phyloP scores from a whole-genome alignment of 495 filamentous ascomycete genomes.

The Glonium stellatum region DNA sequence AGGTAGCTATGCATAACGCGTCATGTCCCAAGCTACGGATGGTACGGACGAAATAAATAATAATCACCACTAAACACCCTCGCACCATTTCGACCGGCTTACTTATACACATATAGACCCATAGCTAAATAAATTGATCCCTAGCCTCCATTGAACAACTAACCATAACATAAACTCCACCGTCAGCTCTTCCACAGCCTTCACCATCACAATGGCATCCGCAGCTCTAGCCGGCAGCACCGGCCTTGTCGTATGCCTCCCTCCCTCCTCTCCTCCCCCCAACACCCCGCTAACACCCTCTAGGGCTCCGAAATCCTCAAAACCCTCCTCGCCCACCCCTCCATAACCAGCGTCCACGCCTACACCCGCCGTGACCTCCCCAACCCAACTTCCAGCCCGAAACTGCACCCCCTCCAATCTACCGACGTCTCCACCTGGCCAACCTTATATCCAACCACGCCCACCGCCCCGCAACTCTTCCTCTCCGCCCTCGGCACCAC shows the following conservation, averaged over 20 bases:
- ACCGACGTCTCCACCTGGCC: constrained; percentile 33
- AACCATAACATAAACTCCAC: too few species aligned
- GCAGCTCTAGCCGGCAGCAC: constrained; percentile 35
- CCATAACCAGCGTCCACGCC: constrained; percentile 31
- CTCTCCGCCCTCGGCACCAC: constrained; percentile 47
- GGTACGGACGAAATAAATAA: too few species aligned
- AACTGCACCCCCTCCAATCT: constrained; percentile 28
- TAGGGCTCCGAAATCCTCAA: constrained; percentile 37
- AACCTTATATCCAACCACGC: constrained; percentile 34
- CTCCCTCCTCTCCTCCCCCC: not conserved
- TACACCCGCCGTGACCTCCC: constrained; percentile 32
- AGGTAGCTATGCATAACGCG: too few species aligned
- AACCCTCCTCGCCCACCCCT: constrained; percentile 31
- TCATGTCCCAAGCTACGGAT: too few species aligned
- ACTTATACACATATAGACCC: too few species aligned
- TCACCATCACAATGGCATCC: constrained; percentile 25
- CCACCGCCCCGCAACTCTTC: constrained; percentile 31
- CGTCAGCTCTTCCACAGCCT: not conserved
- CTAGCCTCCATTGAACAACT: constrained; percentile 11
- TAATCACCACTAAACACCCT: too few species aligned
- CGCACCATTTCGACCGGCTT: too few species aligned
- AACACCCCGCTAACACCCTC: not conserved
- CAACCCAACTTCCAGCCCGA: constrained; percentile 25
- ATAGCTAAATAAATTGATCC: too few species aligned
- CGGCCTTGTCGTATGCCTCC: constrained; percentile 33